Percentiles rank a stretch among this genome's conserved stretches.
Evolutionary conservation across 176 grass and related monocot species (phyloP).

Genomic region (Carex cristatella): DNA sequence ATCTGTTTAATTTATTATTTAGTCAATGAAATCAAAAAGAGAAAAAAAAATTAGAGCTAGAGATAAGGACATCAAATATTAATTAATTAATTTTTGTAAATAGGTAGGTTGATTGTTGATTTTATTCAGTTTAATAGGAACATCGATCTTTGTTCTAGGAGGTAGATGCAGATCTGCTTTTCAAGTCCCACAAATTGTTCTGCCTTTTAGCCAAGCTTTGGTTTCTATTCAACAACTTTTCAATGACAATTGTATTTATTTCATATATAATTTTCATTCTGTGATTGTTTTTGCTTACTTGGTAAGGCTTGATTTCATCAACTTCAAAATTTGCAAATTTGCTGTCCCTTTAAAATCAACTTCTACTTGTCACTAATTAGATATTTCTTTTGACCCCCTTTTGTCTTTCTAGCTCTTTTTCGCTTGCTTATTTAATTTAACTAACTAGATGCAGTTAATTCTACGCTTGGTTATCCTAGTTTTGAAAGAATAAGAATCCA

Average conservation of each 20-base stretch:
- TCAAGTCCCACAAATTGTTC: not conserved
- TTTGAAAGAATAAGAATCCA: not conserved
- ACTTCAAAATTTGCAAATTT: not conserved
- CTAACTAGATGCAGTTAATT: not conserved
- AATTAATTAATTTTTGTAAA: not conserved
- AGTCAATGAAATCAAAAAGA: not conserved
- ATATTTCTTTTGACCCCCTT: not conserved
- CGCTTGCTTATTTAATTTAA: not conserved
- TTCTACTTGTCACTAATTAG: not conserved
- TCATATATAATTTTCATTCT: not conserved
- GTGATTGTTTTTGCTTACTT: not conserved
- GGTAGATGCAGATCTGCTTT: conserved; percentile 11
- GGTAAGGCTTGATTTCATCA: not conserved
- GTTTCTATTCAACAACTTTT: not conserved
- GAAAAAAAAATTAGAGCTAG: not conserved
- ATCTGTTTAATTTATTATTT: not conserved
- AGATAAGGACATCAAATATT: conserved; percentile 2
- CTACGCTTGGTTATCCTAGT: not conserved
- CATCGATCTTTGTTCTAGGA: not conserved
- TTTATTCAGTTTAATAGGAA: conserved; percentile 6
- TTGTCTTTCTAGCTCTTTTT: not conserved
- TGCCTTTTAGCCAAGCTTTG: not conserved
- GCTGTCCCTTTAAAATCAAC: not conserved
- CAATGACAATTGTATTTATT: not conserved
- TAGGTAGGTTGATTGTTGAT: conserved; percentile 1